These are phyloP conservation scores for Pseudocercospora macadamiae DNA, from an alignment of 2,329 filamentous ascomycete species.

Conservation along the genomic window DNA sequence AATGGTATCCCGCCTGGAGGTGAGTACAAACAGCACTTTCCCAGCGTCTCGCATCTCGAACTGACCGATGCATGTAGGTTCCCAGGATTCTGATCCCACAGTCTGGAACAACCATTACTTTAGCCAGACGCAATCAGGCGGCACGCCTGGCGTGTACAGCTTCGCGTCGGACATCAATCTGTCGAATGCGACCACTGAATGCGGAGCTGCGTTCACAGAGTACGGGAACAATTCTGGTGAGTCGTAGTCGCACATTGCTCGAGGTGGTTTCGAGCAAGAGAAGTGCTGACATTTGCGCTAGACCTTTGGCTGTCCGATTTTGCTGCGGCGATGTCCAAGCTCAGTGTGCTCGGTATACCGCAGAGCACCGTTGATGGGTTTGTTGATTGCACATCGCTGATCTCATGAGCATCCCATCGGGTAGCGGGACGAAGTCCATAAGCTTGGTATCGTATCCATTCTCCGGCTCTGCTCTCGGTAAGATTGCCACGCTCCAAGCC, in stretches of 20 bases:
- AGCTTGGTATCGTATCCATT: too few species aligned
- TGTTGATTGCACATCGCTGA: background rate
- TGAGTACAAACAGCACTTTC: background rate
- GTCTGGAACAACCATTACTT: background rate
- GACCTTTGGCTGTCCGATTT: background rate
- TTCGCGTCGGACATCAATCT: background rate
- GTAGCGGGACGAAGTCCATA: too few species aligned
- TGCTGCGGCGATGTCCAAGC: background rate
- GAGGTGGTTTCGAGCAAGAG: background rate
- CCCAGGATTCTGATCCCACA: background rate
- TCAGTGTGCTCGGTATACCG: background rate
- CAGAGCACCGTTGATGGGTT: background rate
- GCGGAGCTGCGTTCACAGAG: background rate
- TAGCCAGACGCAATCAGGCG: background rate
- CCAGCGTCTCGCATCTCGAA: background rate
- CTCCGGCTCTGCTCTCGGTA: too few species aligned
- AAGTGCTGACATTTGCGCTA: background rate
- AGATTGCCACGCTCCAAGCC: too few species aligned
- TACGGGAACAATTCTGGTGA: background rate
- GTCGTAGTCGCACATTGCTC: too few species aligned
- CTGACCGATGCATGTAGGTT: background rate
- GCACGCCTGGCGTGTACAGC: background rate
- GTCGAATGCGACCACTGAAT: background rate
- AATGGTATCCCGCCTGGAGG: slow-evolving; percentile 36
- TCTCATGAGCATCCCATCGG: background rate